Evolutionary conservation across 192 early-diverging fungal genomes (phyloP).

Genomic region (Phycomyces nitens): DNA sequence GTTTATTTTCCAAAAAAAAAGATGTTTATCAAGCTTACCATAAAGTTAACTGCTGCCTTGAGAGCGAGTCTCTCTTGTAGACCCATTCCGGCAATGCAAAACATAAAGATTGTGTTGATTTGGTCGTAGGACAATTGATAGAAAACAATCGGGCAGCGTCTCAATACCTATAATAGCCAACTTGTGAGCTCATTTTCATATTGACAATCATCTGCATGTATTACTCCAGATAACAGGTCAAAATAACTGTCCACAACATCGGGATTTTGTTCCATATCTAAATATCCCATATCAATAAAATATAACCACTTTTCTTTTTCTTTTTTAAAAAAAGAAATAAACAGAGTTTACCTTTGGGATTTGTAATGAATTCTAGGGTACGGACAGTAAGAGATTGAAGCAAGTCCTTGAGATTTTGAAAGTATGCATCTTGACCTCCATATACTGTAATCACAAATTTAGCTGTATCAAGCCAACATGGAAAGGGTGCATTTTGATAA

Average conservation of each 20-base stretch:
- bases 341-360: constrained; percentile 32
- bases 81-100: constrained; percentile 47
- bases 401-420: constrained; percentile 28
- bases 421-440: constrained; percentile 36
- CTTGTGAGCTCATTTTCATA: background rate
- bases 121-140: constrained; percentile 45
- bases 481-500: constrained; percentile 30
- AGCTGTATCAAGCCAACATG: constrained; percentile 51
- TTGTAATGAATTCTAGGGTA: constrained; percentile 42
- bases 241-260: constrained; percentile 51
- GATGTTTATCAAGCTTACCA: constrained; percentile 32
- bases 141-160: constrained; percentile 48
- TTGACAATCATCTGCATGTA: background rate
- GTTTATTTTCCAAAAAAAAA: background rate
- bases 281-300: no score
- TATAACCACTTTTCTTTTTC: no score
- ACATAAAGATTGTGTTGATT: constrained; percentile 39
- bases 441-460: constrained; percentile 47
- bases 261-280: constrained; percentile 54
- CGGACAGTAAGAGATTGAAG: constrained; percentile 24
- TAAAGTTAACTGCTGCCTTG: constrained; percentile 46
- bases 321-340: no score
- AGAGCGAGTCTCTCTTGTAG: constrained; percentile 53
- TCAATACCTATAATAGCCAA: constrained; percentile 35
- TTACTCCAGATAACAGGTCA: constrained; percentile 46